phyloP scores from a whole-genome alignment of 2,329 filamentous ascomycete species.

The Ceratocystis diversiconidia region DNA sequence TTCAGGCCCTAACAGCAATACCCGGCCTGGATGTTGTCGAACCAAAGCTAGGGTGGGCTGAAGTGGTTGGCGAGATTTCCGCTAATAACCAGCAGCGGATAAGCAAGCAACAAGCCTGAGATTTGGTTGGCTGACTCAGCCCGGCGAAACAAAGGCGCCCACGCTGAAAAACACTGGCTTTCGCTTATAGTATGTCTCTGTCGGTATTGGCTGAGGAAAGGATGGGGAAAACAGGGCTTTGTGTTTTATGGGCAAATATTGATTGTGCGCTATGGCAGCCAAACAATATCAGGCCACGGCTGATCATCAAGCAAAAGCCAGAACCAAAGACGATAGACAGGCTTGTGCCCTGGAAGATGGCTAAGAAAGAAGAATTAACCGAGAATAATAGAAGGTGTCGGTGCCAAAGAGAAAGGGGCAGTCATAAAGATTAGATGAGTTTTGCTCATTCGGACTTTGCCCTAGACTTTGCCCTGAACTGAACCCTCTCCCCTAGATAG shows the following conservation, averaged over 20 bases:
- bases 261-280: background rate
- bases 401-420: slow-evolving; percentile 4
- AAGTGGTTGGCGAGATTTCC: background rate
- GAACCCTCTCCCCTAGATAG: background rate
- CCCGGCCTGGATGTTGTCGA: background rate
- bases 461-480: background rate
- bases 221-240: background rate
- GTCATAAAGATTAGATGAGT: slow-evolving; percentile 2
- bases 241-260: slow-evolving; percentile 1
- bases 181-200: slow-evolving; percentile 2
- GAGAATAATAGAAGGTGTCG: slow-evolving; percentile 7
- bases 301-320: background rate
- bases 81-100: background rate
- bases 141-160: background rate
- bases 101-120: background rate
- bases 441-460: background rate
- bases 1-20: background rate
- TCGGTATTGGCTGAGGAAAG: background rate
- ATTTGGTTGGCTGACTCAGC: background rate
- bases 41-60: background rate
- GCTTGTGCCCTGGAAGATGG: background rate
- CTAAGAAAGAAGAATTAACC: background rate
- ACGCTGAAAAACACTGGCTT: background rate
- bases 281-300: background rate
- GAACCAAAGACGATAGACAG: background rate